Evolutionary conservation across 208 protist genomes (phyloP).

Genomic region (Trypanosoma melophagium): DNA sequence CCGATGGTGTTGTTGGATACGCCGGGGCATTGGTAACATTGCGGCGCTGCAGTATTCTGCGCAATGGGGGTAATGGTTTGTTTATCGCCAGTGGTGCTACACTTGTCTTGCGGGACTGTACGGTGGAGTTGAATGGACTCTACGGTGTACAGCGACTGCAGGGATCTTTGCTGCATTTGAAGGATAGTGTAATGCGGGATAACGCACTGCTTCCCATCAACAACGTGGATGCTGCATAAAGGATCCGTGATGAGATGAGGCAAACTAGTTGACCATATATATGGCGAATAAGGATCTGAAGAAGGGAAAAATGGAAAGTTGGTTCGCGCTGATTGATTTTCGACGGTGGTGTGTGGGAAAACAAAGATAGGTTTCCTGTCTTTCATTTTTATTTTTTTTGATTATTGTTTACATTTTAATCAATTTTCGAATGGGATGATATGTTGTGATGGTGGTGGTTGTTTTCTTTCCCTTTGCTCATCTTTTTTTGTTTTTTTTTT

Average conservation of each 20-base stretch:
- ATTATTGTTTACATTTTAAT: background rate
- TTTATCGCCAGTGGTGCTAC: conserved; percentile 36
- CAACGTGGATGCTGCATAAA: conserved; percentile 23
- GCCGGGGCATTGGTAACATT: conserved; percentile 34
- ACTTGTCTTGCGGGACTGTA: conserved; percentile 41
- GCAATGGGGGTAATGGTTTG: conserved; percentile 62
- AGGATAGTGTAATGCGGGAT: conserved; percentile 48
- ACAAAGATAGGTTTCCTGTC: background rate
- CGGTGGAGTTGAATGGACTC: conserved; percentile 60
- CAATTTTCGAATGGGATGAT: background rate
- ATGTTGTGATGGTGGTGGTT: conserved; percentile 10
- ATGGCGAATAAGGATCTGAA: background rate
- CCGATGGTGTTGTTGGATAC: conserved; percentile 61
- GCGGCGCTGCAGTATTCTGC: conserved; percentile 42
- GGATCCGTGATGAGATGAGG: background rate
- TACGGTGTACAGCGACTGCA: conserved; percentile 65
- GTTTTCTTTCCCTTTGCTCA: background rate
- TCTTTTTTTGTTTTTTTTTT: background rate
- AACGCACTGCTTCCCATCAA: conserved; percentile 66
- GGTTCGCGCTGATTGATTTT: too few relatives aligned
- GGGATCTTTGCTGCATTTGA: conserved; percentile 48
- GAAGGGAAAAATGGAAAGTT: background rate
- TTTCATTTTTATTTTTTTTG: background rate
- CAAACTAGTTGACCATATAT: background rate
- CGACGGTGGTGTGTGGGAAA: background rate